Evolutionary conservation across 2,329 filamentous ascomycete species (phyloP), one percentile per base, ranked within the genome.

Genomic region (Dactylellina sp.): DNA sequence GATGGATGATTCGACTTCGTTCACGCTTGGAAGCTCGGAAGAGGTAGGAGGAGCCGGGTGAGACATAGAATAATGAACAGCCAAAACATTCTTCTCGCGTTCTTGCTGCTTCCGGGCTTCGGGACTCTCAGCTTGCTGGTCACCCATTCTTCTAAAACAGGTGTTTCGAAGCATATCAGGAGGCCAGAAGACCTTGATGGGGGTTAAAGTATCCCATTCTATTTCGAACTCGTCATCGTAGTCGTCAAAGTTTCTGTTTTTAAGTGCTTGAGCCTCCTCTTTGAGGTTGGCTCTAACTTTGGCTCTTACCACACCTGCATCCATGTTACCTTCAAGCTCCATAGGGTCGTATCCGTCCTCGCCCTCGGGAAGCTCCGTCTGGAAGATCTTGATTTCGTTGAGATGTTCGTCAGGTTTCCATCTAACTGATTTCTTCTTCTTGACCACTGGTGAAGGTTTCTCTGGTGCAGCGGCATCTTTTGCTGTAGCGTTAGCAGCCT

Each of bases 351-450:
- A 62, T 5, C 22, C 60, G 25, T 75, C 62, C 22, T 75, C 71
- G 25, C 71, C 71, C 47, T 75, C 71, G 9, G 71, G 71, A n/a
- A 68, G 57, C 32, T 70, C 64, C 3, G 71, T 70, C 22, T 75
- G 50, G 52, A 75, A 75, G 16, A 70, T 60, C 25, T 52, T 63
- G 46, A 75, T 52, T 24, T 75, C 71, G 4, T 63, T 59, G 7
- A 75, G 44, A 0, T 75, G 56, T 7, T 70, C 64, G 16, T 75
- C 71, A 1, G 71, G 56, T 20, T 70, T 75, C 71, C 71, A 75
- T 64, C 63, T 57, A 16, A 75, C 70, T 1, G 56, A 63, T 44
- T 75, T 75, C 63, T 75, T 75, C 42, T 75, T 75, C 57, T 75
- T 75, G 7, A 59, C 52, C 6, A 62, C 59, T 2, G 61, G 60